Conservation (phyloP, 1,284 basidiomycete species). For the Trichosporon ovoides region DNA sequence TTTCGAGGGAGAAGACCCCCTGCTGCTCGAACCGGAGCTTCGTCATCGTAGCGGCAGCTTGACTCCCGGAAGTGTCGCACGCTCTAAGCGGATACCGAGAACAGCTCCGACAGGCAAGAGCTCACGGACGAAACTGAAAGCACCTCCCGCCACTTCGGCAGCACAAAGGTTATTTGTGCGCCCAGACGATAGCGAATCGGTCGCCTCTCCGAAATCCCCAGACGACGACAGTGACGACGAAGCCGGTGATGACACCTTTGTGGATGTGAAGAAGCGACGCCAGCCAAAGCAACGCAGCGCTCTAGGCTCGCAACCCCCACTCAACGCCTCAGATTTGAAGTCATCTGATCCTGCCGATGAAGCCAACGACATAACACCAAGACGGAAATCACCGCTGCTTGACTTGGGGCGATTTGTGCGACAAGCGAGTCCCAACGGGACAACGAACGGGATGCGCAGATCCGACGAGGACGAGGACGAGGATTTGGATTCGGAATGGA, state of each 20-base stretch:
- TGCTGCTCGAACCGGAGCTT: background rate
- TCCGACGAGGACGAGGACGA: background rate
- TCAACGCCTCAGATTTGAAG: background rate
- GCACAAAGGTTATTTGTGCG: background rate
- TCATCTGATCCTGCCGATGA: background rate
- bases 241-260: slow-evolving; percentile 16
- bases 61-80: background rate
- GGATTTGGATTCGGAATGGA: background rate
- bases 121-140: background rate
- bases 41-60: background rate
- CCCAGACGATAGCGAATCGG: background rate
- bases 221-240: slow-evolving; percentile 8
- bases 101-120: background rate
- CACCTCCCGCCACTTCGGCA: background rate
- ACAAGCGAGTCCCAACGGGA: background rate
- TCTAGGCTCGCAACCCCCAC: background rate
- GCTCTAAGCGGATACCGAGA: background rate
- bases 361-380: background rate
- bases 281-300: background rate
- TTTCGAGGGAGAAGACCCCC: background rate
- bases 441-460: background rate
- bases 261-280: background rate
- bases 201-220: background rate
- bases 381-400: background rate
- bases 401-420: background rate